These are phyloP conservation scores for Botrytis sinoallii DNA, from an alignment of 2,329 filamentous ascomycete genomes.

Conservation along the genomic window DNA sequence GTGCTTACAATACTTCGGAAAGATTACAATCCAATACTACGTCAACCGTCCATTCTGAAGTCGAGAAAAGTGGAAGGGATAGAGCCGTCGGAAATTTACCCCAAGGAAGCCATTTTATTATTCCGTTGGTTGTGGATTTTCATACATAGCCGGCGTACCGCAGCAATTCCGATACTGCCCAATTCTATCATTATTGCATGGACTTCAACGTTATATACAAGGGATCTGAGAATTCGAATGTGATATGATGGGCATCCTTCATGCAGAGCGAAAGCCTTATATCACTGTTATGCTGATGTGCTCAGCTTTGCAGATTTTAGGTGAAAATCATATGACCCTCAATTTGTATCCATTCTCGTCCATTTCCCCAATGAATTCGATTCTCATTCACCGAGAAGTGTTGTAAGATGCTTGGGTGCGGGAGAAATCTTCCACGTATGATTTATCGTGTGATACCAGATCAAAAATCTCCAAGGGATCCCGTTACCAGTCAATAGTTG, in stretches of 20 bases:
- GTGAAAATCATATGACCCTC: constrained; percentile 17
- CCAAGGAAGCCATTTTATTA: not conserved
- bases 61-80: not conserved
- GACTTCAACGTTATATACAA: not conserved
- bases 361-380: not conserved
- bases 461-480: constrained; percentile 19
- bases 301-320: constrained; percentile 17
- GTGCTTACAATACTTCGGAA: not conserved
- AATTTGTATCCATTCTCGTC: constrained; percentile 1
- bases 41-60: not conserved
- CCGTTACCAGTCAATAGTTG: not conserved
- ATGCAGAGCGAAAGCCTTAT: constrained; percentile 8
- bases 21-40: constrained; percentile 1
- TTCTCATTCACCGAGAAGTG: not conserved
- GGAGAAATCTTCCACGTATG: constrained; percentile 16
- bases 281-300: constrained; percentile 14
- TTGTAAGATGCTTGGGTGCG: not conserved
- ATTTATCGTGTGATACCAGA: constrained; percentile 28
- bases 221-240: not conserved
- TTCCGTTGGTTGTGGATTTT: not conserved
- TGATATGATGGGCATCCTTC: constrained; percentile 1
- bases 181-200: constrained; percentile 6
- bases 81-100: not conserved
- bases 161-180: not conserved
- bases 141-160: not conserved